These are phyloP conservation scores for Striga asiatica DNA, from an alignment of 257 asterid genomes.

Conservation along the genomic window DNA sequence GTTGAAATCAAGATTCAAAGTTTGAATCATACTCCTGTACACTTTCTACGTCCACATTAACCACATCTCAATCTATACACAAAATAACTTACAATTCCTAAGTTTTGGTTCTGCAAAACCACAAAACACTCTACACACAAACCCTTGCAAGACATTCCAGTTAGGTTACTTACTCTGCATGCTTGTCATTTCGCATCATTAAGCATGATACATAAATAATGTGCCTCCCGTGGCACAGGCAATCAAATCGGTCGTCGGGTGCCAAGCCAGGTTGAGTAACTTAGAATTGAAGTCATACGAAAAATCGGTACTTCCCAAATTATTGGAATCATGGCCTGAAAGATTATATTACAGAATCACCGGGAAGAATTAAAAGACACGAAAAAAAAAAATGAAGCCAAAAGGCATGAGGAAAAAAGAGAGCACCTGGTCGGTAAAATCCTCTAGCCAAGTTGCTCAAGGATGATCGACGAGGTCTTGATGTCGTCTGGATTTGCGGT, in stretches of 20 bases:
- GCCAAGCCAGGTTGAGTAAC: conserved; percentile 70
- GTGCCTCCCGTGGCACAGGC: conserved; percentile 58
- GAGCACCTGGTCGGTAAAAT: conserved; percentile 41
- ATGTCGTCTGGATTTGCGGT: conserved; percentile 22
- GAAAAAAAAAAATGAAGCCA: not conserved
- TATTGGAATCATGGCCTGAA: conserved; percentile 30
- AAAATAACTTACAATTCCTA: too few relatives aligned
- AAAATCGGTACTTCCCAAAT: conserved; percentile 23
- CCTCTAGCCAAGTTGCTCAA: conserved; percentile 62
- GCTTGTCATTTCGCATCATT: conserved; percentile 14
- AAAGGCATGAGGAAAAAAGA: not conserved
- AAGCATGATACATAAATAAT: conserved; percentile 39
- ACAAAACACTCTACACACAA: too few relatives aligned
- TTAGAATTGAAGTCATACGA: conserved; percentile 37
- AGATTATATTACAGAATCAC: not conserved
- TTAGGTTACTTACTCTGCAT: too few relatives aligned
- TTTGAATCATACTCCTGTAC: too few relatives aligned
- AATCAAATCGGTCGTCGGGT: conserved; percentile 45
- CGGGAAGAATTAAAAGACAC: not conserved
- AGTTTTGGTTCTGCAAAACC: too few relatives aligned
- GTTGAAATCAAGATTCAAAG: too few relatives aligned
- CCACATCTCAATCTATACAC: too few relatives aligned
- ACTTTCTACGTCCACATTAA: too few relatives aligned
- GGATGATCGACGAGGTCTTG: conserved; percentile 53
- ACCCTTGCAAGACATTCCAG: too few relatives aligned